Base-by-base conservation (phyloP, 192 early-diverging fungal genomes). In the Coemansia sp. region DNA sequence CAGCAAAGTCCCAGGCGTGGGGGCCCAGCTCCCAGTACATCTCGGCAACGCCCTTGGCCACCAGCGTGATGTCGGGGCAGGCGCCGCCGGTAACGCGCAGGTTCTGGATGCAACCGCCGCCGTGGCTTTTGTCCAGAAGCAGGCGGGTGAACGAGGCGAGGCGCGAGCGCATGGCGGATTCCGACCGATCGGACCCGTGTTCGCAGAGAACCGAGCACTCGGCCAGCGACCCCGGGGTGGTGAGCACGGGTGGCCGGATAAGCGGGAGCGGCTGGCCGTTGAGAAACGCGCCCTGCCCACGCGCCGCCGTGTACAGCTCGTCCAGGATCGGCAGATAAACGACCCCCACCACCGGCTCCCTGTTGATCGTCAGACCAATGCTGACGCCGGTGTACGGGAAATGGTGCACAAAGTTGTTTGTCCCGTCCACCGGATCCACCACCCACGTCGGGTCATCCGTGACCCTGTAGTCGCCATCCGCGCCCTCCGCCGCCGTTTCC, bases 1-100 rank as follows among this genome's bases (percentile, higher is more conserved):
- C 97, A 19, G 90, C 89, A 41, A 98, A 90, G 74, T 99, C 97
- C 94, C 95, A 94, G 52, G 65, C 60, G 48, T 79, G 82, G 10
- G 70, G 84, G 7, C 95, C 97, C 47, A 89, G 85, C 74, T 99
- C 97, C 93, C 94, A 99, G 76, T 95, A 98, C 8, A 91, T 71
- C 68, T 99, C 95, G 8, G 89, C 77, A 13, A 87, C 82, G 22
- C 95, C 95, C 48, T 91, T 87, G 10, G 95, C 94, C 37, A 95
- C 88, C 40, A 86, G 79, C 59, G 90, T 89, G 81, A 95, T 83
- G 57, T 90, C 90, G 22, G 94, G 69, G 0, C 92, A 90, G 4
- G 91, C 95, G 26, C 89, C 88, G 1, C 95, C 97, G 0, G 88
- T 69, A 36, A 88, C 76, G 7, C 97, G 87, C 21, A 96, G 81